Conservation (phyloP, 73 alveolate genomes). For the Tetrahymena borealis region DNA sequence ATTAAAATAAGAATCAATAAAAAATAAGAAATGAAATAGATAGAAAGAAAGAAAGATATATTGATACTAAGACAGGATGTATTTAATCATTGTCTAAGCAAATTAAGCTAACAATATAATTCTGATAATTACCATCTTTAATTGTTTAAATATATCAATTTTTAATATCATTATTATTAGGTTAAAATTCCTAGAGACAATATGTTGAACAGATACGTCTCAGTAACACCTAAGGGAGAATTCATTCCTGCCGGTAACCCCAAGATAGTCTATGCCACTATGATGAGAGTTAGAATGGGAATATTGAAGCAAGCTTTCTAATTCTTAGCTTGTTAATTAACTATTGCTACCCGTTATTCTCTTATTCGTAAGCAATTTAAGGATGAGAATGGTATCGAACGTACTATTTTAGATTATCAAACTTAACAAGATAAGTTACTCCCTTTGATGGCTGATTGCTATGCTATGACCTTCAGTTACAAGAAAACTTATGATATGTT, state of each 20-base stretch:
- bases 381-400: constrained; percentile 18
- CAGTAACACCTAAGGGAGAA: constrained; percentile 9
- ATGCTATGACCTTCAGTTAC: constrained; percentile 13
- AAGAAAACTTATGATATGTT: constrained; percentile 1
- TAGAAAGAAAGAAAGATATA: no score
- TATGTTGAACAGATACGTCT: constrained; percentile 22
- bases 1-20: no score
- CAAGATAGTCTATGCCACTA: constrained; percentile 23
- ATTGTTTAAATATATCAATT: no score
- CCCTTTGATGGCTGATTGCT: constrained; percentile 21
- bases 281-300: constrained; percentile 36
- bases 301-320: neutral
- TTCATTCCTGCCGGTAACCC: constrained; percentile 32
- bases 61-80: no score
- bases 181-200: constrained; percentile 21
- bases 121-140: no score
- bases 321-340: constrained; percentile 11
- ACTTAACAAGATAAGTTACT: constrained; percentile 41
- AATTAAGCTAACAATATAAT: no score
- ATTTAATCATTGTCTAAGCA: no score
- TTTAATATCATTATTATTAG: neutral
- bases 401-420: constrained; percentile 30
- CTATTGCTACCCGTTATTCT: constrained; percentile 39
- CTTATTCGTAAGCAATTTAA: constrained; percentile 19
- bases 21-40: no score